These are phyloP conservation scores for Leersia perrieri DNA, from an alignment of 176 grass and related monocot species.

Conservation along the genomic window DNA sequence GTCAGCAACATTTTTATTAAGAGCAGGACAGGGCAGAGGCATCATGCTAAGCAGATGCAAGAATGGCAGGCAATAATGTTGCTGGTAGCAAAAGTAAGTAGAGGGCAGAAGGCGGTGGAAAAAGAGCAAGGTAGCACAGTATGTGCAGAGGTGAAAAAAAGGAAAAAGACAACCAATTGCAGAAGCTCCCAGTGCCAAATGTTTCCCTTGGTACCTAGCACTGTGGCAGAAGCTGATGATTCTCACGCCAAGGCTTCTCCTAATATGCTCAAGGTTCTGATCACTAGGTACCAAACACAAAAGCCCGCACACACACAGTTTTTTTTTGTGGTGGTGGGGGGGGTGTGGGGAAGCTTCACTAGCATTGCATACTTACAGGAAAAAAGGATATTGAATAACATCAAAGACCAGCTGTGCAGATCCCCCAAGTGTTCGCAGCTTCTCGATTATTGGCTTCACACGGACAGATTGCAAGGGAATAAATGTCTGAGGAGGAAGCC, in stretches of 20 bases:
- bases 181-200: no score
- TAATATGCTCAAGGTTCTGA: no score
- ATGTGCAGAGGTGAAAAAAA: no score
- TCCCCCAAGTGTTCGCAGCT: constrained; percentile 81
- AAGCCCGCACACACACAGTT: no score
- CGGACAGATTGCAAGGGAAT: constrained; percentile 92
- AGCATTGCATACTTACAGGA: neutral
- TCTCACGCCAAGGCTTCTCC: no score
- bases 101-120: no score
- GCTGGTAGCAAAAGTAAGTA: neutral
- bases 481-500: constrained; percentile 95
- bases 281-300: no score
- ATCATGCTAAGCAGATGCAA: no score
- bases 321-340: no score
- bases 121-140: no score
- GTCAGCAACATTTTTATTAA: neutral
- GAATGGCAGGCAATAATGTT: neutral
- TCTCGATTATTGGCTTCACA: constrained; percentile 88
- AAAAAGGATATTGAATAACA: constrained; percentile 97
- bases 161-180: no score
- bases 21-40: neutral
- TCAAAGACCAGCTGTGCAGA: constrained; percentile 93
- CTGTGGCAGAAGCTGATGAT: neutral
- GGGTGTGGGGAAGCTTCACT: no score
- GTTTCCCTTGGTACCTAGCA: neutral